Evolutionary conservation across 2,329 filamentous ascomycete genomes (phyloP), one percentile per base, ranked within the genome.

Genomic region (Hirsutella minnesotensis): DNA sequence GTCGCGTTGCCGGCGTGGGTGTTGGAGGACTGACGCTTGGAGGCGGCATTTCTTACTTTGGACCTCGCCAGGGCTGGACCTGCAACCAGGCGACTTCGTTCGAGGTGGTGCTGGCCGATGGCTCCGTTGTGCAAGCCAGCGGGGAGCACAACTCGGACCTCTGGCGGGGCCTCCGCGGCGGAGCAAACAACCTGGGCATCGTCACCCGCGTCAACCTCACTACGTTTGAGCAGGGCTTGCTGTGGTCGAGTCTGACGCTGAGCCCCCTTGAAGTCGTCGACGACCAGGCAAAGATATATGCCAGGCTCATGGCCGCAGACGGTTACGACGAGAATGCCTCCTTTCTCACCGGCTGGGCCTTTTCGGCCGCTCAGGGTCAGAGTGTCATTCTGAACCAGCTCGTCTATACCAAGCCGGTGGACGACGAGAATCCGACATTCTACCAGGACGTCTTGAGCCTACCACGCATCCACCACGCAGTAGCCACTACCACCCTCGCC

Each of bases 161-260:
- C 2, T 79, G 71, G 56, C 78, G 73, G 70, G 76, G 73, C 3
- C 61, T 78, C 2, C 62, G 64, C 30, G 73, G 73, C 16, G 72
- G 75, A 1, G 71, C 73, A 2, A 73, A 72, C 29, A 77, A 69
- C 38, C 79, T 73, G 47, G 75, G 68, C 15, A 61, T 79, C 4
- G 70, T 79, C 4, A 61, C 67, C 9, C 69, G 68, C 9, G 65
- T 78, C 54, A 61, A 66, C 18, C 52, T 71, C 13, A 54, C 55
- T 10, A 63, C 64, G 1, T 59, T 20, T 13, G 13, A 8, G 8
- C 27, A 29, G 27, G 27, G 27, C 27, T 13, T 13, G 8, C 12
- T 33, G 5, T 33, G 31, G 31, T 7, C 7, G 7, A 13, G 31
- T 13, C 12, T 27, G 24, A 27, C 24, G 24, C 7, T 27, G 24